A percentile compares a stretch with the other conserved stretches of the same genome.
Evolutionary conservation across 371 early-diverging fungal genomes (phyloP).

Genomic region (Mucor mucedo): DNA sequence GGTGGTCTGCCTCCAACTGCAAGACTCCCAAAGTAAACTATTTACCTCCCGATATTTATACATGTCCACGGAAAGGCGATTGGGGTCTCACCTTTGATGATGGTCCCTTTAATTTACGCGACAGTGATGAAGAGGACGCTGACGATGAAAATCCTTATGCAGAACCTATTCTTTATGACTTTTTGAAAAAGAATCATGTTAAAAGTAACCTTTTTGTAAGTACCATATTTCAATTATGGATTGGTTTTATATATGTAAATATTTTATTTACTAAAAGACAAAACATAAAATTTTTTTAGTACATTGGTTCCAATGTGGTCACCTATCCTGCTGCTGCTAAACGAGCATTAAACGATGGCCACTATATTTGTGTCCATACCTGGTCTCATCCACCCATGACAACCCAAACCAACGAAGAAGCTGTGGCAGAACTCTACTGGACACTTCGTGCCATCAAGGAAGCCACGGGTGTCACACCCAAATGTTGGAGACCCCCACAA

Average conservation of each 20-base stretch:
- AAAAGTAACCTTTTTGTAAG: conserved; percentile 32
- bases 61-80: conserved; percentile 41
- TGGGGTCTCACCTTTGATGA: conserved; percentile 53
- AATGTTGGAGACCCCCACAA: conserved; percentile 59
- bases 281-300: too few relatives aligned
- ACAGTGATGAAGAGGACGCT: conserved; percentile 17
- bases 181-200: conserved; percentile 32
- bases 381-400: conserved; percentile 66
- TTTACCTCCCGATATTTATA: conserved; percentile 43
- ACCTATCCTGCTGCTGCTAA: conserved; percentile 47
- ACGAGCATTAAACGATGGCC: conserved; percentile 49
- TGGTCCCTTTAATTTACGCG: conserved; percentile 41
- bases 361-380: conserved; percentile 53
- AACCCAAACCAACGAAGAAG: conserved; percentile 47
- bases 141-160: conserved; percentile 27
- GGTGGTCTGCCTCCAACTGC: conserved; percentile 48
- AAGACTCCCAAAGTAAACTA: conserved; percentile 37
- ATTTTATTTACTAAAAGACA: background rate
- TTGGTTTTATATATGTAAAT: background rate
- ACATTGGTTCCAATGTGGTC: conserved; percentile 52
- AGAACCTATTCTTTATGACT: conserved; percentile 49
- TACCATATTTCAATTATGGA: background rate
- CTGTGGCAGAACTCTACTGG: conserved; percentile 62
- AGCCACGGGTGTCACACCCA: conserved; percentile 53
- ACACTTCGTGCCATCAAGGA: conserved; percentile 55